These are phyloP conservation scores for Alopecurus myosuroides DNA, from an alignment of 176 grass and related monocot species.

Conservation along the genomic window DNA sequence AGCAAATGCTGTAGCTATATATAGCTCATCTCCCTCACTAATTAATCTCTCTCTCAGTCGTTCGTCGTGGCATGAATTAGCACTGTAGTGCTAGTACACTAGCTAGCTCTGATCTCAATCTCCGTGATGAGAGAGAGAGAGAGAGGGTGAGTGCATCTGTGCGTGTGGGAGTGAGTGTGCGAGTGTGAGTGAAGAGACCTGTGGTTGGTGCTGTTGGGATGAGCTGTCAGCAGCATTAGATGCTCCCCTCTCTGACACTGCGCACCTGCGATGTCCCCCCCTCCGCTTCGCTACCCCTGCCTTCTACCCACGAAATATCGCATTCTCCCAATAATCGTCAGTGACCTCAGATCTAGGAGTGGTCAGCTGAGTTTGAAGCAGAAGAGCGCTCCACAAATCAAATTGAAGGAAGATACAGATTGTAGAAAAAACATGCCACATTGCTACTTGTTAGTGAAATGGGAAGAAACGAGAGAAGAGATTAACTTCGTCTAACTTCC, in stretches of 20 bases:
- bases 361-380: not conserved
- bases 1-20: not conserved
- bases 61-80: not conserved
- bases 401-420: not conserved
- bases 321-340: not conserved
- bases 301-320: not conserved
- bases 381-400: not conserved
- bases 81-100: not conserved
- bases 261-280: constrained; percentile 65
- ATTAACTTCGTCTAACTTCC: not conserved
- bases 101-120: not conserved
- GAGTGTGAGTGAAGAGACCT: constrained; percentile 38
- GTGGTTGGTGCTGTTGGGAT: constrained; percentile 61
- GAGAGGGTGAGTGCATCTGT: not conserved
- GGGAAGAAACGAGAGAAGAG: not conserved
- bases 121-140: not conserved
- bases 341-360: not conserved
- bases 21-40: not conserved
- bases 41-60: not conserved
- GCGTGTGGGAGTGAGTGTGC: constrained; percentile 30
- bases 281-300: constrained; percentile 13
- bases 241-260: constrained; percentile 60
- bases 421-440: not conserved
- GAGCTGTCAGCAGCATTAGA: constrained; percentile 90
- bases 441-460: not conserved